phyloP scores from a whole-genome alignment of 1,139 yeast species.

The Debaryomyces robertsiae region DNA sequence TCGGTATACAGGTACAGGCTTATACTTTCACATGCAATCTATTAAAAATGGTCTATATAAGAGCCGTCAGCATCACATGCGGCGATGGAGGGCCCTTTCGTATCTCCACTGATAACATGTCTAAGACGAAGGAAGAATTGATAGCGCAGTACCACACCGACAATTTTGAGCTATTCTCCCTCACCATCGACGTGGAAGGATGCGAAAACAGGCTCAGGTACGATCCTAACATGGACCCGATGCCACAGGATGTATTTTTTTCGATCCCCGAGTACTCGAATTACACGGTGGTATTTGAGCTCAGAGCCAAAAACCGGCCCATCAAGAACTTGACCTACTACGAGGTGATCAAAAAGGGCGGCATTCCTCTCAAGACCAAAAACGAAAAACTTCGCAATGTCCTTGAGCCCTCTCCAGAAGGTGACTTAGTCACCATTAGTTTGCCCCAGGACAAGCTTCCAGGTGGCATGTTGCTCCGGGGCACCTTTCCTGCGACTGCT shows the following conservation, averaged over 20 bases:
- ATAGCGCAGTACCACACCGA: slow-evolving; percentile 6
- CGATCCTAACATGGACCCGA: slow-evolving; percentile 29
- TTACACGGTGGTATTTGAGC: slow-evolving; percentile 33
- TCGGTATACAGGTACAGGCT: too few species aligned
- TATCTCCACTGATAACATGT: not conserved
- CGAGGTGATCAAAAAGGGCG: slow-evolving; percentile 36
- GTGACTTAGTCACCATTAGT: slow-evolving; percentile 21
- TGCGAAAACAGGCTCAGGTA: slow-evolving; percentile 26
- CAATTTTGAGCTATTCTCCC: slow-evolving; percentile 20
- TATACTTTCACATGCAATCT: too few species aligned
- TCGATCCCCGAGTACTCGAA: slow-evolving; percentile 36
- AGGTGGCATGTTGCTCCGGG: slow-evolving; percentile 37
- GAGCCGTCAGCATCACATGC: too few species aligned
- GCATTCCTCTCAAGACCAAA: slow-evolving; percentile 33
- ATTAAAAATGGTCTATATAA: too few species aligned
- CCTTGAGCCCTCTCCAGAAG: slow-evolving; percentile 22
- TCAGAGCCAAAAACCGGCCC: slow-evolving; percentile 27
- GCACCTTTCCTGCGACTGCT: slow-evolving; percentile 32
- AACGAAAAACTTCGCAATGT: slow-evolving; percentile 24
- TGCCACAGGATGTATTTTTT: slow-evolving; percentile 29
- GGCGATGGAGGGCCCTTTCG: too few species aligned
- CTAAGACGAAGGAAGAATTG: slow-evolving; percentile 6
- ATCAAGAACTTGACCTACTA: slow-evolving; percentile 31
- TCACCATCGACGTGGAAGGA: slow-evolving; percentile 33
- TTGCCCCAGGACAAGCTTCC: slow-evolving; percentile 39